These are phyloP conservation scores for Ophiocordyceps unilateralis DNA, from an alignment of 2,329 filamentous ascomycete species.

Conservation along the genomic window DNA sequence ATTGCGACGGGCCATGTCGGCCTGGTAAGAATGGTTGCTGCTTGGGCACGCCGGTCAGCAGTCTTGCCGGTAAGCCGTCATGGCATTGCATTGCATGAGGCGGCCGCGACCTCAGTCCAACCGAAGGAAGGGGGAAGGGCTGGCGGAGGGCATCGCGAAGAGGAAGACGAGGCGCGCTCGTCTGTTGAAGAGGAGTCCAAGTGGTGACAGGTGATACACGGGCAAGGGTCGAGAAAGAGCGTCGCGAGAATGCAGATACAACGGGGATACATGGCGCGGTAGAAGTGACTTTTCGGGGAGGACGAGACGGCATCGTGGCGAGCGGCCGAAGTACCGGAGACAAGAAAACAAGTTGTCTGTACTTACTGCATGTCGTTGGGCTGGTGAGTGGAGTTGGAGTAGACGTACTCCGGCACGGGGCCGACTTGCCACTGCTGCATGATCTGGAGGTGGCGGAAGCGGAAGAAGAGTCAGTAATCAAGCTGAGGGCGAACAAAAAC, in stretches of 20 bases:
- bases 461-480: slow-evolving; percentile 9
- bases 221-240: neutral
- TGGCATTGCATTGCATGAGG: slow-evolving; percentile 8
- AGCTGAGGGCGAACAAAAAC: slow-evolving; percentile 1
- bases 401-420: slow-evolving; percentile 42
- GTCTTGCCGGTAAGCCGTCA: slow-evolving; percentile 9
- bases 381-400: slow-evolving; percentile 34
- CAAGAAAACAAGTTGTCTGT: slow-evolving; percentile 15
- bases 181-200: slow-evolving; percentile 1
- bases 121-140: slow-evolving; percentile 1
- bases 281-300: slow-evolving; percentile 1
- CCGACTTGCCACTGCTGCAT: slow-evolving; percentile 47
- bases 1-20: slow-evolving; percentile 29
- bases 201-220: slow-evolving; percentile 10
- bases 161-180: slow-evolving; percentile 3
- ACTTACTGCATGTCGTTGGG: slow-evolving; percentile 43
- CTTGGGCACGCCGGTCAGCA: slow-evolving; percentile 12
- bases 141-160: slow-evolving; percentile 3
- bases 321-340: slow-evolving; percentile 11
- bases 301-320: slow-evolving; percentile 1
- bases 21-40: slow-evolving; percentile 30
- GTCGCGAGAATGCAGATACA: neutral
- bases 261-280: slow-evolving; percentile 1
- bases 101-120: slow-evolving; percentile 5
- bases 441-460: slow-evolving; percentile 20